phyloP scores from a whole-genome alignment of 2,329 filamentous ascomycete species.

The Pseudogymnoascus destructans region DNA sequence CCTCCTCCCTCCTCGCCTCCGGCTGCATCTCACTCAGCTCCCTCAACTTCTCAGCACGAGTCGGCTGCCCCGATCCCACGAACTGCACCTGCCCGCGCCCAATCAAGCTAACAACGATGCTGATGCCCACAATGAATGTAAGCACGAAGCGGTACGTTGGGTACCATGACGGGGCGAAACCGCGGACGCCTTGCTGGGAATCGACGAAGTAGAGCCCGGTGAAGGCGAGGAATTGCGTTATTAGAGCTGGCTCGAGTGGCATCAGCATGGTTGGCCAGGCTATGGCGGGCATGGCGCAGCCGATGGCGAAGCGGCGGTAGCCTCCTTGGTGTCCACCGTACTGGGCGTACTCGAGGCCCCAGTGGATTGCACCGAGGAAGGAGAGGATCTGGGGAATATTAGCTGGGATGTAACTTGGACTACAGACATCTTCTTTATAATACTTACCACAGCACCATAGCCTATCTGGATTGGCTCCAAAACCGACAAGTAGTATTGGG shows the following conservation, averaged over 20 bases:
- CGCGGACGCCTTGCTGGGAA: conserved; percentile 53
- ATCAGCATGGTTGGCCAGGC: conserved; percentile 86
- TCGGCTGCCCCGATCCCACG: neutral
- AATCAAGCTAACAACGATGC: conserved; percentile 69
- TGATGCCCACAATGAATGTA: conserved; percentile 74
- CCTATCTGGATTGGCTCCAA: conserved; percentile 82
- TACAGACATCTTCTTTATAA: conserved; percentile 6
- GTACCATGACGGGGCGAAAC: conserved; percentile 81
- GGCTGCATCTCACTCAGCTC: neutral
- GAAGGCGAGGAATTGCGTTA: conserved; percentile 75
- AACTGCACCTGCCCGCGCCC: conserved; percentile 59
- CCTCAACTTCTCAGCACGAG: neutral
- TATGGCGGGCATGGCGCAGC: conserved; percentile 63
- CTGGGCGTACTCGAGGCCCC: conserved; percentile 75
- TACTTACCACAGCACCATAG: conserved; percentile 68
- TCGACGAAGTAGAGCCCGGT: conserved; percentile 78
- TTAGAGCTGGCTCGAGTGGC: conserved; percentile 73
- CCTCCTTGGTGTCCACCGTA: conserved; percentile 55
- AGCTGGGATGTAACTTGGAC: conserved; percentile 1
- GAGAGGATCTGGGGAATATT: conserved; percentile 56
- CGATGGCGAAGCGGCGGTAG: conserved; percentile 70
- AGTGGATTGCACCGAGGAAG: conserved; percentile 87
- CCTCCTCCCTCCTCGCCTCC: neutral
- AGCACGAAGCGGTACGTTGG: conserved; percentile 80
- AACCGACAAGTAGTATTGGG: conserved; percentile 56